Percentiles rank a stretch among this genome's conserved stretches.
These are phyloP conservation scores for Stipa capillata DNA, from an alignment of 176 grass and related monocot species.

Conservation along the genomic window DNA sequence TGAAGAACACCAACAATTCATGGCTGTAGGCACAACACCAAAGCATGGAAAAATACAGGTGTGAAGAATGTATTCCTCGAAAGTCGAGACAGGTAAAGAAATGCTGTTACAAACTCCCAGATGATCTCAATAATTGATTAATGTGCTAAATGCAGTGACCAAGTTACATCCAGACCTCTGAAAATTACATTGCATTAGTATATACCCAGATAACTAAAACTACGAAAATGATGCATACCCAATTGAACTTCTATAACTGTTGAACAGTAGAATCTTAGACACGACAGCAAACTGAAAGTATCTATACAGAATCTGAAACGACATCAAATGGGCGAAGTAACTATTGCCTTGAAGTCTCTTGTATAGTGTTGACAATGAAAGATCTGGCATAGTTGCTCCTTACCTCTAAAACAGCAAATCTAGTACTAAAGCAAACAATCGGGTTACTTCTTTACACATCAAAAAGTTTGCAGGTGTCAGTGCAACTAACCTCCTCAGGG, in stretches of 20 bases:
- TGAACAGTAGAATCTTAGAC: not conserved
- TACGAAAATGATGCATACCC: not conserved
- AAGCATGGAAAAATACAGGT: not conserved
- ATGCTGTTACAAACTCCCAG: not conserved
- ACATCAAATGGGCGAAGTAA: not conserved
- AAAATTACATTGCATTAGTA: not conserved
- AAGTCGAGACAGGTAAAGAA: not conserved
- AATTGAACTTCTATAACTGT: not conserved
- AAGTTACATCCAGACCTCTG: not conserved
- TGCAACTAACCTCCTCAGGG: conserved; percentile 64
- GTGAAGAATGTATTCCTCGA: not conserved
- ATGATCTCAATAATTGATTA: not conserved
- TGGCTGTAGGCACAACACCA: not conserved
- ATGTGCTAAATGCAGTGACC: not conserved
- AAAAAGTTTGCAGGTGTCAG: not conserved
- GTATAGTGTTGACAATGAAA: not conserved
- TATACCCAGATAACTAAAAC: not conserved
- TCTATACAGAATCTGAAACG: not conserved
- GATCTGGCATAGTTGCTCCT: not conserved
- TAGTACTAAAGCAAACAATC: not conserved
- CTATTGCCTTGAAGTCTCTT: not conserved
- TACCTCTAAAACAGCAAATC: not conserved
- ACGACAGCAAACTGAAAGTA: not conserved
- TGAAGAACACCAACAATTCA: conserved; percentile 3
- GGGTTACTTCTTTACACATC: not conserved